Evolutionary conservation across 148 eudicot genomes (phyloP), one percentile per base, ranked within the genome.

Genomic region (Vaccinium myrtillus): DNA sequence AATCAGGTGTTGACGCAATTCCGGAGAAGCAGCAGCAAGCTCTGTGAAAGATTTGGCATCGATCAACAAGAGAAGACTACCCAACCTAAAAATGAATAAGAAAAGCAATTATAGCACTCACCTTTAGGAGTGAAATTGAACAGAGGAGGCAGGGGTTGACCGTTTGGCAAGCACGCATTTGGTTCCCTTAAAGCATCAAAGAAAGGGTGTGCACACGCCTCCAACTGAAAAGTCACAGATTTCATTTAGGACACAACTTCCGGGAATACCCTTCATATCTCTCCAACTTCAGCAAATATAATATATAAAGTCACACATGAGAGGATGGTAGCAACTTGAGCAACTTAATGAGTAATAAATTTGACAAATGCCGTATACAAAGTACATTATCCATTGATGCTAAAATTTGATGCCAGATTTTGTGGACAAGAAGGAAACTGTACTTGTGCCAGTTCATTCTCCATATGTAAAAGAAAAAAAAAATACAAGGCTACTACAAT

Each of bases 201-300:
- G 91, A 97, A 97, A 0, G 94, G 96, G 85, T 97, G 99, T 10
- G 99, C 96, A 84, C 99, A 97, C n/a, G 98, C 99, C 86, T 97
- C 99, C 90, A 97, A 89, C 99, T 97, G 94, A 84, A 84, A 74
- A 43, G n/a, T 49, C 61, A 36, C 79, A 55, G 11, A 59, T 43
- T 48, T 7, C 74, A 67, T 83, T 51, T 67, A 80, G 16, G 49
- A 30, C 15, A 75, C 3, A 25, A 74, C 32, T 81, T 23, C 21
- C 2, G 5, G 59, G 80, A 73, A 59, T 25, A 32, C 58, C 54
- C 14, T 25, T 67, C 23, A 13, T 7, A 48, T 65, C 49, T 81
- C 76, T 49, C 25, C 25, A 19, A 79, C 25, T 19, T 30, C 49
- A 19, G 30, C 59, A 50, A 79, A 23, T 15, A 15, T 7, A n/a